Evolutionary conservation across 2,329 filamentous ascomycete species (phyloP).

Genomic region (Paracoccidioides lutzii): DNA sequence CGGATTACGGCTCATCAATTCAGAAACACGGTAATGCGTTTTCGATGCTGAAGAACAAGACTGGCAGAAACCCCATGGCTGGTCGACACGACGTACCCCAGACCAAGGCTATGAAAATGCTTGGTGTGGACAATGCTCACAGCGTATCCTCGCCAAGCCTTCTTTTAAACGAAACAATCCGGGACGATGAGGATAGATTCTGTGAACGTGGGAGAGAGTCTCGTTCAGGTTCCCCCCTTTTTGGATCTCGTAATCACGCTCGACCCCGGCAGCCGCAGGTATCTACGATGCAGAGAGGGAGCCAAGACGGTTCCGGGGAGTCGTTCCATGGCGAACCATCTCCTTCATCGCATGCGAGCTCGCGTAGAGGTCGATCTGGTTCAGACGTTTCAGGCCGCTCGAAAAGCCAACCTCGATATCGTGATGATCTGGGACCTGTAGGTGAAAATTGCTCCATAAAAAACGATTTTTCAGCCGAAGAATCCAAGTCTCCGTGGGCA

Average conservation of each 20-base stretch:
- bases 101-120: conserved; percentile 29
- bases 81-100: conserved; percentile 19
- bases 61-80: conserved; percentile 21
- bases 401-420: conserved; percentile 39
- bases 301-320: conserved; percentile 24
- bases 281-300: conserved; percentile 13
- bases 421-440: conserved; percentile 43
- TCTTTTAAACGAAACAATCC: conserved; percentile 23
- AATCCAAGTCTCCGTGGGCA: conserved; percentile 16
- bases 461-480: conserved; percentile 16
- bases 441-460: conserved; percentile 30
- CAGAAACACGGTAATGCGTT: conserved; percentile 31
- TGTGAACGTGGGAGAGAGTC: conserved; percentile 22
- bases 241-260: conserved; percentile 15
- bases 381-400: conserved; percentile 43
- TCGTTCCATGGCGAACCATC: conserved; percentile 23
- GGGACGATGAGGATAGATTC: conserved; percentile 25
- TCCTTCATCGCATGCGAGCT: conserved; percentile 28
- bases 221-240: conserved; percentile 28
- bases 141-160: conserved; percentile 27
- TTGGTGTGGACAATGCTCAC: conserved; percentile 24
- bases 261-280: conserved; percentile 6
- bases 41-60: conserved; percentile 32
- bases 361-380: conserved; percentile 40
- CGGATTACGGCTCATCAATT: conserved; percentile 18